Evolutionary conservation across 257 asterid species (phyloP), one percentile per base, ranked within the genome.

Genomic region (Lycium ferocissimum): DNA sequence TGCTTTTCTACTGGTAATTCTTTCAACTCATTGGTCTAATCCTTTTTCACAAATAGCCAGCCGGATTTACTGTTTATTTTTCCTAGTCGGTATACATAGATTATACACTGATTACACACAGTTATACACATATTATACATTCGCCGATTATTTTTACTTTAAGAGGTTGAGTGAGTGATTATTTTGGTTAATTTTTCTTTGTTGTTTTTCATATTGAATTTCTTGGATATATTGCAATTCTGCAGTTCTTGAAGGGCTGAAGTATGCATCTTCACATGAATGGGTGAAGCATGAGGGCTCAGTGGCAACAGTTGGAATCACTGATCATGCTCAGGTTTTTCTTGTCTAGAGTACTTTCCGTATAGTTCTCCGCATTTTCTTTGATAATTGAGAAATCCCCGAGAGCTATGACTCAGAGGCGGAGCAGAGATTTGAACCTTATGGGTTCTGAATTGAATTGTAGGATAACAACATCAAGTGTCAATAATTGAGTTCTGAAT

Each of bases 251-350:
- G 99, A 95, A 22, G 97, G 96, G 66, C 83, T 92, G 84, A 94
- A 95, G 63, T 95, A 94, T 87, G 94, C 97, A 61, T 20, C 84
- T 63, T 93, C 98, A 13, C 99, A 95, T 87, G 99, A 95, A 90
- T 95, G 99, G 98, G 99, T 94, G 88, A 95, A 95, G 88, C 95
- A 91, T 85, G 99, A 95, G 3, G 98, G 97, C 47, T 59, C 93
- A 18, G 92, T 94, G 22, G 98, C 98, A 33, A 92, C 95, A 79
- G 67, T 95, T 83, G 99, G 99, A 84, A 94, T 95, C 78, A 94
- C 97, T 20, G 92, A 95, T 85, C 99, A 95, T 83, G 99, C 99
- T 67, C 97, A 95, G 98, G 99, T 94, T 14, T 43, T 56, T 76
- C 79, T 73, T 75, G 51, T 54, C 38, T 76, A 7, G 49, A 14